phyloP scores from a whole-genome alignment of 169 alveolate species.

The Cyclospora cayetanensis region DNA sequence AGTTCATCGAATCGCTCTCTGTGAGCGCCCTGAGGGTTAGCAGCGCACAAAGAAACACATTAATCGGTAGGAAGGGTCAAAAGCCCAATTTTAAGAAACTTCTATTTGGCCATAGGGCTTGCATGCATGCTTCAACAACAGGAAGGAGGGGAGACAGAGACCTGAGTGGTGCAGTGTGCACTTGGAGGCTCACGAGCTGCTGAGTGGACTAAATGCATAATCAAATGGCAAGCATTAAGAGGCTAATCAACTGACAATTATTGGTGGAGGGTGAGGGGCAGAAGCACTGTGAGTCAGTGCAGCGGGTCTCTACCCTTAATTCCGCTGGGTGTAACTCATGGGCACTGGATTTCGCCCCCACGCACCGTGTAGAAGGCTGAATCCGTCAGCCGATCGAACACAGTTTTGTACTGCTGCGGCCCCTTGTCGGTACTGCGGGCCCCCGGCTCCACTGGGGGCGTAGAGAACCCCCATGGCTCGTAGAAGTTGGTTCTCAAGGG shows the following conservation, averaged over 20 bases:
- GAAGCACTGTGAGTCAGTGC: not conserved
- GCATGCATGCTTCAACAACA: not conserved
- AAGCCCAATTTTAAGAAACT: not conserved
- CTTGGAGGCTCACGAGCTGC: not conserved
- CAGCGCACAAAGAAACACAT: not conserved
- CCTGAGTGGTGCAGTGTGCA: not conserved
- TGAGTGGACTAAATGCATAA: not conserved
- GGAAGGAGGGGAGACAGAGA: not conserved
- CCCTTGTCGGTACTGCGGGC: not conserved
- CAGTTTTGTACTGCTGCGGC: slow-evolving; percentile 64
- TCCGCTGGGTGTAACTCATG: not conserved
- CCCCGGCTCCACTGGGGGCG: not conserved
- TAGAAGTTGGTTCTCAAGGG: slow-evolving; percentile 13
- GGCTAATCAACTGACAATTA: not conserved
- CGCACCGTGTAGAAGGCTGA: slow-evolving; percentile 80
- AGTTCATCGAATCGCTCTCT: slow-evolving; percentile 87
- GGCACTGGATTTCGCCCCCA: not conserved
- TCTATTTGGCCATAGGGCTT: not conserved
- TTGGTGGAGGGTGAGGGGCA: not conserved
- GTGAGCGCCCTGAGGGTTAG: slow-evolving; percentile 78
- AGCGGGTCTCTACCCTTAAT: not conserved
- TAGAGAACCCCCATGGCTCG: slow-evolving; percentile 27
- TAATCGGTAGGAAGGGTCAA: not conserved
- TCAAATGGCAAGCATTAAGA: not conserved
- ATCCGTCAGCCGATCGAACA: slow-evolving; percentile 86